Conservation (phyloP, 1,284 basidiomycete genomes). For the Puccinia sorghi region DNA sequence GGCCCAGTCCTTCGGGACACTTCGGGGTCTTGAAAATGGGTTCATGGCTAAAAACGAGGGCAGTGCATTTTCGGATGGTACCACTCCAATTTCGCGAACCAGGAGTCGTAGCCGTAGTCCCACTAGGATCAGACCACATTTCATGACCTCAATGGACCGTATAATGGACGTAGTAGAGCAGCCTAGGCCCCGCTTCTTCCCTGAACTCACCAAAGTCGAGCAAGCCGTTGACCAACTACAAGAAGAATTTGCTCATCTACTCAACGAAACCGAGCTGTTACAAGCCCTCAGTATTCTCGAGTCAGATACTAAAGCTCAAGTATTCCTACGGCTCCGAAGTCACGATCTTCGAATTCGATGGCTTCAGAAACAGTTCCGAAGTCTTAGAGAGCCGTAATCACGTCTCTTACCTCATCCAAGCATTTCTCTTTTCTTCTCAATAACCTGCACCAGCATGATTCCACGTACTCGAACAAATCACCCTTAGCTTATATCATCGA, state of each 20-base stretch:
- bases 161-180: neutral
- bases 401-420: neutral
- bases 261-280: conserved; percentile 19
- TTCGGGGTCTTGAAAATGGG: neutral
- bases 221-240: conserved; percentile 29
- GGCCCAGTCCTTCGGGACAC: conserved; percentile 4
- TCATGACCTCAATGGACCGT: conserved; percentile 2
- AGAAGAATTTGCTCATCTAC: conserved; percentile 24
- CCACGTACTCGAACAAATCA: neutral
- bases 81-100: conserved; percentile 7
- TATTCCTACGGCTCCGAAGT: conserved; percentile 23
- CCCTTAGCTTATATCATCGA: neutral
- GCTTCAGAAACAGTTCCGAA: conserved; percentile 27
- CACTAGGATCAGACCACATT: neutral
- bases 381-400: conserved; percentile 6
- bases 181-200: conserved; percentile 4
- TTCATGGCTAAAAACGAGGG: conserved; percentile 4
- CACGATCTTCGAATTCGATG: conserved; percentile 22
- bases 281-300: conserved; percentile 25
- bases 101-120: conserved; percentile 29
- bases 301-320: conserved; percentile 25
- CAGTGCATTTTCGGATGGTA: neutral
- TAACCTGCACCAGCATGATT: neutral
- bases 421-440: neutral
- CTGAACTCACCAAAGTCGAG: conserved; percentile 26